Base-by-base conservation (phyloP, 306 rosid genomes). In the Gynostemma pentaphyllum region DNA sequence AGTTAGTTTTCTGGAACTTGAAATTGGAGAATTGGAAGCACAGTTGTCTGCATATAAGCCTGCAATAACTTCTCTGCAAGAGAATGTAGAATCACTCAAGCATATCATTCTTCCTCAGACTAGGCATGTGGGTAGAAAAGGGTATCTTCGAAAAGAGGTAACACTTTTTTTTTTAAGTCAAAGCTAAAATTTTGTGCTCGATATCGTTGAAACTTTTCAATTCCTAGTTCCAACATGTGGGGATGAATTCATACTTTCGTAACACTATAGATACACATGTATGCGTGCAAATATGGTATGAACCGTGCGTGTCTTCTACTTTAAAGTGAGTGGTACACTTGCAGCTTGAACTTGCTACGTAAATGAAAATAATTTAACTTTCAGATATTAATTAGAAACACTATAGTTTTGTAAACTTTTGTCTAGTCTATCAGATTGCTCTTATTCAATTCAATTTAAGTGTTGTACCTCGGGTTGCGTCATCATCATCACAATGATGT, bases 71-170 rank as follows among this genome's bases (percentile, higher is more conserved):
- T 82, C 91, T 75, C 70, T 89, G 80, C 76, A 80, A 75, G 84
- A 86, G 56, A 87, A 89, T 74, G 82, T 86, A 56, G 72, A 74
- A 72, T 84, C 98, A 36, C 80, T 92, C 63, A 95, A 92, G 84
- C 81, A 64, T 14, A 79, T 70, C 55, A 74, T 83, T 27, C 69
- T 76, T 66, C 88, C 76, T 68, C 75, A 51, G 51, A 63, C 78
- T 29, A 75, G 80, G 74, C 39, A 60, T 45, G 39, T 62, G 23
- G 64, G 37, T 22, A 74, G n/a, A n/a, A n/a, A n/a, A 62, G 67
- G 67, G 46, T 69, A 62, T 45, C 63, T 40, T 50, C 76, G 67
- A 16, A 75, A 62, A 47, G 74, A 82, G 96, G 98, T 88, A 77
- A 59, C 22, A 13, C 30, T 70, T 59, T 74, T 61, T 44, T 45